These are phyloP conservation scores for Hippophae rhamnoides DNA, from an alignment of 306 rosid species.

Conservation along the genomic window DNA sequence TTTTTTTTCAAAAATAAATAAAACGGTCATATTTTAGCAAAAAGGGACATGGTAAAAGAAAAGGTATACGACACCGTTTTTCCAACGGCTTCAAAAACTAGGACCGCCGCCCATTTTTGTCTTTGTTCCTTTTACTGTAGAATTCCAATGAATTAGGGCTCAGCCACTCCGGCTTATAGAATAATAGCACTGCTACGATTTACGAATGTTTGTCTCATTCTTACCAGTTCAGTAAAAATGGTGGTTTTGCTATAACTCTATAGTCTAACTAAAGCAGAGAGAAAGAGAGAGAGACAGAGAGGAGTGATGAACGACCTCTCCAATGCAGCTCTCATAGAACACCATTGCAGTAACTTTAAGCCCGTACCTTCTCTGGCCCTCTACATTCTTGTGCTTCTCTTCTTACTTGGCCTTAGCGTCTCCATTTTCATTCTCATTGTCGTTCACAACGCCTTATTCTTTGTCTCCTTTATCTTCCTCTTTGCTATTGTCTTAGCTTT, in stretches of 20 bases:
- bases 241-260: neutral
- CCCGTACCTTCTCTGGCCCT: slow-evolving; percentile 33
- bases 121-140: no score
- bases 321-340: slow-evolving; percentile 25
- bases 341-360: slow-evolving; percentile 17
- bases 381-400: slow-evolving; percentile 34
- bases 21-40: no score
- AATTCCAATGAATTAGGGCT: no score
- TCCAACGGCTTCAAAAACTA: no score
- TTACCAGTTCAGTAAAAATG: slow-evolving; percentile 7
- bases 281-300: neutral
- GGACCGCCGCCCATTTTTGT: no score
- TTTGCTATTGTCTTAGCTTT: slow-evolving; percentile 34
- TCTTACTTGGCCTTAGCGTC: slow-evolving; percentile 38
- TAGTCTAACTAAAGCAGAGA: neutral
- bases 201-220: no score
- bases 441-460: slow-evolving; percentile 41
- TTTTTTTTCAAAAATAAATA: no score
- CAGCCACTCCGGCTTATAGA: no score
- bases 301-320: slow-evolving; percentile 47
- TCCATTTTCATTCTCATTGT: slow-evolving; percentile 41
- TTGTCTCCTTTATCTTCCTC: slow-evolving; percentile 34
- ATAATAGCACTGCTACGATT: no score
- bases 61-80: no score
- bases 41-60: no score